These are phyloP conservation scores for Penicillium psychrofluorescens DNA, from an alignment of 495 filamentous ascomycete species.

Conservation along the genomic window DNA sequence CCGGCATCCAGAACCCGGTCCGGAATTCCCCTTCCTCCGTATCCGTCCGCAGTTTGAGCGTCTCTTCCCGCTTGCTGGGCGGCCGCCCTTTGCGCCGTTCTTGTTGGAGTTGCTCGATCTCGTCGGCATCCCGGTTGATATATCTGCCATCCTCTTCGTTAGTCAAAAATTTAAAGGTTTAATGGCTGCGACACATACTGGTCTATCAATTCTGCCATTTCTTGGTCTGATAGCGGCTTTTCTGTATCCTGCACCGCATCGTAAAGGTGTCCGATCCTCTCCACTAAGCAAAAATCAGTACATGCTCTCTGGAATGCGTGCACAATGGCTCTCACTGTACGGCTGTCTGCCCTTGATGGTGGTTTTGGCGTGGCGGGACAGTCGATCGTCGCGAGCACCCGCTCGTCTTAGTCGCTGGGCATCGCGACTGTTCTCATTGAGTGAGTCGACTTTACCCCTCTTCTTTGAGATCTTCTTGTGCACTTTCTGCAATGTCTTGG, in stretches of 20 bases:
- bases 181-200: constrained; percentile 38
- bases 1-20: constrained; percentile 73
- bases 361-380: constrained; percentile 55
- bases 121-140: constrained; percentile 70
- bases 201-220: constrained; percentile 55
- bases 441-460: constrained; percentile 52
- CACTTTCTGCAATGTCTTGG: constrained; percentile 67
- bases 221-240: constrained; percentile 47
- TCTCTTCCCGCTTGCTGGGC: constrained; percentile 66
- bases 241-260: constrained; percentile 48
- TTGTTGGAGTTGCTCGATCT: constrained; percentile 64
- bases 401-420: constrained; percentile 68
- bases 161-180: not conserved
- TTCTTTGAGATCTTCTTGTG: constrained; percentile 80
- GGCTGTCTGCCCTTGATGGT: constrained; percentile 61
- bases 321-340: constrained; percentile 43
- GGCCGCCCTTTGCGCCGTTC: constrained; percentile 77
- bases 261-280: constrained; percentile 66
- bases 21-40: constrained; percentile 73
- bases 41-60: constrained; percentile 61
- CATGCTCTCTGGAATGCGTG: not conserved
- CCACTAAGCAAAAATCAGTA: constrained; percentile 41
- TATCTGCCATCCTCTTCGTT: constrained; percentile 41
- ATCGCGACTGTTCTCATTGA: constrained; percentile 82
- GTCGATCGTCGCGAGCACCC: constrained; percentile 64